phyloP scores from a whole-genome alignment of 1,139 yeast species.

The Magnusiomyces sp. region DNA sequence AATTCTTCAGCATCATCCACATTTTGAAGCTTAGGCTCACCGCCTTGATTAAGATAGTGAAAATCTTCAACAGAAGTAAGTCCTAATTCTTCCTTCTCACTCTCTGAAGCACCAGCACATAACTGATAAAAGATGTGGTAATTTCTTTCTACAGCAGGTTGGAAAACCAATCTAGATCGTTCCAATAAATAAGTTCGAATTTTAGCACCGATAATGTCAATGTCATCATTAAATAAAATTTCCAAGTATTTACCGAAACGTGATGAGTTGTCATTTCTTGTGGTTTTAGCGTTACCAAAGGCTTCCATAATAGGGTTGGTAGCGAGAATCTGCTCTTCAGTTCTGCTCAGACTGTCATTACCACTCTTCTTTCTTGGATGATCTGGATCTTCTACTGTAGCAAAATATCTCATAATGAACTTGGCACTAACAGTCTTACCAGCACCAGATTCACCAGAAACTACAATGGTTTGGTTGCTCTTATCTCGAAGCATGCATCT shows the following conservation, averaged over 20 bases:
- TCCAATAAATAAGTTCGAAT: constrained; percentile 88
- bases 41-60: constrained; percentile 87
- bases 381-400: constrained; percentile 74
- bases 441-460: constrained; percentile 97
- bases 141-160: constrained; percentile 81
- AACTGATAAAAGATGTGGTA: constrained; percentile 94
- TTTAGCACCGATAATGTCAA: constrained; percentile 86
- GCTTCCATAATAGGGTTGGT: constrained; percentile 99
- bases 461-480: constrained; percentile 90
- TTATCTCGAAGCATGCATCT: constrained; percentile 75
- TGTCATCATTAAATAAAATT: constrained; percentile 65
- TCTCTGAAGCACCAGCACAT: constrained; percentile 63
- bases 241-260: constrained; percentile 95
- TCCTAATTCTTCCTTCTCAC: constrained; percentile 49
- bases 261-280: constrained; percentile 94
- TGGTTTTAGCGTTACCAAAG: constrained; percentile 96
- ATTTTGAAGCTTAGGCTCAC: constrained; percentile 60
- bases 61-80: constrained; percentile 56
- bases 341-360: constrained; percentile 72
- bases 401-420: constrained; percentile 95
- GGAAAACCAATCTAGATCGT: constrained; percentile 89
- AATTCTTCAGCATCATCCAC: constrained; percentile 81
- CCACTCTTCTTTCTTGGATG: constrained; percentile 27
- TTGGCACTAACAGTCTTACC: constrained; percentile 98
- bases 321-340: constrained; percentile 90